Base-by-base conservation (phyloP, 345 rosid species). In the Ceriops zippeliana region DNA sequence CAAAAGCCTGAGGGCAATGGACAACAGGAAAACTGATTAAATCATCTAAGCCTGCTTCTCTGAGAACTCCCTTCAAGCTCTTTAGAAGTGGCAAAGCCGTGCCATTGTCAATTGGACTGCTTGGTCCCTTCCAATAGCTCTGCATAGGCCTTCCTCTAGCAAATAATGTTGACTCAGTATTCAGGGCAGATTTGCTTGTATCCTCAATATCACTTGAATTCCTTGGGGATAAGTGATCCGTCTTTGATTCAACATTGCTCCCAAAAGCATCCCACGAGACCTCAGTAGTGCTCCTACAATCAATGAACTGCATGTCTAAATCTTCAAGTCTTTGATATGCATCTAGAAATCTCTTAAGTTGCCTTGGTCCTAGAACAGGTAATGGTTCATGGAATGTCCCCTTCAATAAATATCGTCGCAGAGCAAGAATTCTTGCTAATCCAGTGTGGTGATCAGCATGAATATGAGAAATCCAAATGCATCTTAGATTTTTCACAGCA, bases 361-460 rank as follows among this genome's bases (percentile, higher is more conserved):
- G 84, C 67, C 88, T 70, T 19, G 97, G 97, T 42, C 89, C 97
- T 10, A 93, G 81, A 73, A 93, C 97, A 35, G 87, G 76, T 42
- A 83, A 76, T 26, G 96, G 97, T 49, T 93, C 97, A 56, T 89
- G 98, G 64, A 85, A 72, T 35, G 58, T 76, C 21, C 77, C 87
- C 78, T 86, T 83, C 76, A 93, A 77, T 64, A 93, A 79, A 77
- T 86, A 84, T 63, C 95, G 81, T 62, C 97, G 78, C 52, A 88
- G 86, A 74, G 98, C 85, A 67, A 93, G 88, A 52, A 93, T 79
- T 78, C 96, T 86, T 7, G 98, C 91, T 71, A 93, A 74, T 76
- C 95, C 98, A 0, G 90, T 73, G 51, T 93, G 98, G 85, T 93
- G 97, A 79, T 93, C 98, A 0, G 97, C 97, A 52, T 93, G 98